Base-by-base conservation (phyloP, 2,329 filamentous ascomycete genomes). In the Talaromyces atroroseus region DNA sequence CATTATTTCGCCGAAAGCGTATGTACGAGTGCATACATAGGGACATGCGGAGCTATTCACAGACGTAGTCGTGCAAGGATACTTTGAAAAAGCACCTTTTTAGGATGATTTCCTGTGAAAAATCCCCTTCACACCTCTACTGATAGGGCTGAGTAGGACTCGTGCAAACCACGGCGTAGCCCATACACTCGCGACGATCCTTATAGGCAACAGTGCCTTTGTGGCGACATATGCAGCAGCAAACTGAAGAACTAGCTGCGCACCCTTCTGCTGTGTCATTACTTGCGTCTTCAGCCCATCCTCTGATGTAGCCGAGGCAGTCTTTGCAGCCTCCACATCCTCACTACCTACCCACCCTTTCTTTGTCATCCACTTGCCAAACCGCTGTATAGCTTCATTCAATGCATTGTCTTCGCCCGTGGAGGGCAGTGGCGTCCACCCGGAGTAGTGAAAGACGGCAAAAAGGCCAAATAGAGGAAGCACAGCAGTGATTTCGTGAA, bases 401-500 rank as follows among this genome's bases (percentile, higher is more conserved):
- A 77, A 72, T n/a, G 68, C 68, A 7, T 59, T 60, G 18, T 62
- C 59, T 14, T 64, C 61, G 42, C 59, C 58, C 12, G 54, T 50
- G 45, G 80, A 71, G 61, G 76, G 77, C 4, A 80, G 73, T 0
- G 92, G 91, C 26, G 90, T 79, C 79, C 87, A 88, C 59, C 85
- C 78, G 1, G 84, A 84, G 68, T 90, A 91, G 74, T 97, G 89
- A 71, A 99, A 96, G 1, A 84, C 69, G 0, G 80, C 85, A 21
- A 89, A 85, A 1, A 97, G 80, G 0, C 82, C 86, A 40, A 95
- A 70, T 0, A 97, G 74, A 0, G 92, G 92, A 1, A 92, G 72
- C 11, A 96, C 76, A 10, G 94, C 92, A 0, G 94, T 97, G 46
- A 96, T 70, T 72, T 99, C 94, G 76, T 99, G 94, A 0, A 99